Conservation (phyloP, 805 yeast genomes). For the Metschnikowia gelsemii region DNA sequence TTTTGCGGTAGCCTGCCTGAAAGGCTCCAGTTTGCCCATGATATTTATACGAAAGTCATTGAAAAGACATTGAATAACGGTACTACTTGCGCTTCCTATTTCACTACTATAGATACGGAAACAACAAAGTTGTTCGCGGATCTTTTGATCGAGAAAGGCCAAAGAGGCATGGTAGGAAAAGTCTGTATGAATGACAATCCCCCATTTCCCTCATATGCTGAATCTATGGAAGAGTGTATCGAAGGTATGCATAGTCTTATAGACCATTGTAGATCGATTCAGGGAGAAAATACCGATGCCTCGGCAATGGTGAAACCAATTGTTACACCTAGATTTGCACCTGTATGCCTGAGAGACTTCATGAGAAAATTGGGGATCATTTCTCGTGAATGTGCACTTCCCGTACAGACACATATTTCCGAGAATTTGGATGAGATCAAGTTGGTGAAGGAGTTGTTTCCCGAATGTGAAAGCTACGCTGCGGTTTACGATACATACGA, state of each 20-base stretch:
- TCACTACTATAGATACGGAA: constrained; percentile 75
- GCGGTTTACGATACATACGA: constrained; percentile 70
- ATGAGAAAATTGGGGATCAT: constrained; percentile 63
- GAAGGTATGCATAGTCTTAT: constrained; percentile 54
- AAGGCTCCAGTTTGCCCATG: constrained; percentile 52
- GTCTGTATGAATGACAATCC: constrained; percentile 90
- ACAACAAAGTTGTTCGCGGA: constrained; percentile 79
- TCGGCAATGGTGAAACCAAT: constrained; percentile 63
- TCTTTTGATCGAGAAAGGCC: constrained; percentile 64
- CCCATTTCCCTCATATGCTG: constrained; percentile 62
- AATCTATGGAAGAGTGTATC: constrained; percentile 54
- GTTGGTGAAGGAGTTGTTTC: constrained; percentile 72
- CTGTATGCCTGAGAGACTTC: constrained; percentile 68
- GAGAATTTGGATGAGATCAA: constrained; percentile 76
- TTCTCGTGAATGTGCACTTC: constrained; percentile 48
- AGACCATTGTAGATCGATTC: constrained; percentile 51
- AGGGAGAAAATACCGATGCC: constrained; percentile 40
- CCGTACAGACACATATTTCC: constrained; percentile 87
- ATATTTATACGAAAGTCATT: constrained; percentile 68
- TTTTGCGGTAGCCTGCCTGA: constrained; percentile 33
- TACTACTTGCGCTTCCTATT: constrained; percentile 90
- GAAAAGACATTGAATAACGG: constrained; percentile 70
- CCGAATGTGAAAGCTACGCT: constrained; percentile 66
- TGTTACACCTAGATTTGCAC: constrained; percentile 92
- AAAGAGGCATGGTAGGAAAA: constrained; percentile 87